Evolutionary conservation across 2,329 filamentous ascomycete species (phyloP).

Genomic region (Cadophora luteo-olivacea): DNA sequence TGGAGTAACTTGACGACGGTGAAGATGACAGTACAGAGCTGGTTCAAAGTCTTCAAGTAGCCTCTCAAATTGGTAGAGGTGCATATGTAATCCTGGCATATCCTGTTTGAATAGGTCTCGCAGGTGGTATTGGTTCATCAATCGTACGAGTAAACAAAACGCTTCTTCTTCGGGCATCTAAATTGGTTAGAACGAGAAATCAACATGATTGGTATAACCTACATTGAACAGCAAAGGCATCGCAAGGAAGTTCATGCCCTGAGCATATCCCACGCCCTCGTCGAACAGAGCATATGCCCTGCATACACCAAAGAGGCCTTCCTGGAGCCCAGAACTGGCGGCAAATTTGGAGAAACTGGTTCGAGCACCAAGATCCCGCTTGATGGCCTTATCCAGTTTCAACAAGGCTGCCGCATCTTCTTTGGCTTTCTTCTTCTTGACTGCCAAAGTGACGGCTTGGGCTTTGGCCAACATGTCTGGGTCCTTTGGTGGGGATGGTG

Average conservation of each 20-base stretch:
- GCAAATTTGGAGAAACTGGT: constrained; percentile 98
- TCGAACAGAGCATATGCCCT: constrained; percentile 98
- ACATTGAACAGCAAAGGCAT: constrained; percentile 97
- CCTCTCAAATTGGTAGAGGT: constrained; percentile 93
- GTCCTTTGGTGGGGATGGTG: constrained; percentile 65
- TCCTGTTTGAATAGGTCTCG: constrained; percentile 93
- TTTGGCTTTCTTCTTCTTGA: constrained; percentile 79
- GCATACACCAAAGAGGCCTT: constrained; percentile 92
- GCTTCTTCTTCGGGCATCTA: constrained; percentile 97
- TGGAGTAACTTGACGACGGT: constrained; percentile 83
- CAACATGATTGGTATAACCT: constrained; percentile 46
- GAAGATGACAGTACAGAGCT: constrained; percentile 91
- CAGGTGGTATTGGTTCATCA: constrained; percentile 97
- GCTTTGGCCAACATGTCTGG: constrained; percentile 69
- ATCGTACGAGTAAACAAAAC: constrained; percentile 87
- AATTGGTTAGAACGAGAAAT: constrained; percentile 36
- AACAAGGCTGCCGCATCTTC: constrained; percentile 75
- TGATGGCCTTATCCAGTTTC: constrained; percentile 91
- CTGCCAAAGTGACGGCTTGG: constrained; percentile 67
- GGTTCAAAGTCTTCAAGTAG: constrained; percentile 93
- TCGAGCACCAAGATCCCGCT: constrained; percentile 85
- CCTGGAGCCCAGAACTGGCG: constrained; percentile 87
- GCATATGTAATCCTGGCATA: constrained; percentile 94
- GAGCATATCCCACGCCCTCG: constrained; percentile 92
- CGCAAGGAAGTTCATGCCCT: constrained; percentile 98